Evolutionary conservation across 495 filamentous ascomycete species (phyloP), one percentile per base, ranked within the genome.

Genomic region (Podospora comata): DNA sequence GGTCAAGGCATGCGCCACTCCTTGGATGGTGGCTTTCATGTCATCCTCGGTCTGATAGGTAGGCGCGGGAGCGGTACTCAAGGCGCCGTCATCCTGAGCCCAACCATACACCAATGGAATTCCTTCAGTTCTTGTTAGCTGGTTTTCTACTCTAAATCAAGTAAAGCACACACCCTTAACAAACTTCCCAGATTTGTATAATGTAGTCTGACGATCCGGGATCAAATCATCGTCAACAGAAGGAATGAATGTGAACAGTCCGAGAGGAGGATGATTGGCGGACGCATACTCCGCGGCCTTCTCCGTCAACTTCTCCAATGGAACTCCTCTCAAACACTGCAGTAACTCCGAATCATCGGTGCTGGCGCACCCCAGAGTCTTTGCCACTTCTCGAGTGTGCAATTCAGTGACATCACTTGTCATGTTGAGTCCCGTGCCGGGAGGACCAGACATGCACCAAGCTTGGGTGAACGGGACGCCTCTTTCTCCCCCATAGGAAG

Each of bases 391-490:
- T 5, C 67, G 74, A 0, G 79, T 82, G 69, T 82, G 78, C 0
- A 54, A 63, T 19, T 77, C 74, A 0, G 80, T 78, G 0, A 72
- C 68, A 28, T 76, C 78, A 16, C 76, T 74, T 5, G 74, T 73
- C 48, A 75, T 80, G 62, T 82, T 82, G 58, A 84, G 69, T 20
- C 77, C 80, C 5, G 78, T 75, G 5, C 79, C 80, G 11, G 80
- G 76, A 15, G 76, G 79, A 7, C 80, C 81, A 5, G 79, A 81
- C 79, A 84, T 82, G 65, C 77, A 77, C 70, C 79, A 81, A 15
- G 60, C 71, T 53, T 73, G 68, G 1, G 71, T 71, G 27, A 79
- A 79, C 15, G 76, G 74, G 11, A 74, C 78, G 13, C 74, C 77
- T 34, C 68, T 48, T 2, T 67, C 69, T 16, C 80, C 79, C 3